Evolutionary conservation across 2,329 filamentous ascomycete genomes (phyloP), one percentile per base, ranked within the genome.

Genomic region (Corynespora cassiicola): DNA sequence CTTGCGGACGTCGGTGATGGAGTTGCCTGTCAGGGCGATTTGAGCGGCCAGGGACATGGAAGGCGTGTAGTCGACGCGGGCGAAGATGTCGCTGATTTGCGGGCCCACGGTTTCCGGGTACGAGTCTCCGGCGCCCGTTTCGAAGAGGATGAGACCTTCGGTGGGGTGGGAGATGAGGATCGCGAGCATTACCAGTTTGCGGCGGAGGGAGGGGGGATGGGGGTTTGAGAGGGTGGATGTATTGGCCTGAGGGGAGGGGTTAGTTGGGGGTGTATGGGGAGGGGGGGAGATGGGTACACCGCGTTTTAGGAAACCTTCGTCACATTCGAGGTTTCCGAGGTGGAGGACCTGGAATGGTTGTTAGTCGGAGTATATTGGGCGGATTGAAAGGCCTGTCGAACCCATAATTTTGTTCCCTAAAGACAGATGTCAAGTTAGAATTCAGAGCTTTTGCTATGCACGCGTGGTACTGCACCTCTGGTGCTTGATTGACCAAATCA

Each of bases 371-470:
- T 12, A 11, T 23, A 3, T 20, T 21, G 3, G 7, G 2, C 17
- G 24, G 10, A 8, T 35, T 21, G 23, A 7, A 16, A 11, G 15
- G 9, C 9, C 15, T 24, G n/a, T 22, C 33, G 27, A 47, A 64
- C 62, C 62, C 62, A 68, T 49, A 68, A 34, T 39, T 68, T 69
- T 3, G 63, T 69, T 27, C 62, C 65, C 62, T 66, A 24, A 2
- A 28, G 2, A 17, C 25, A 11, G 4, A 43, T 18, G n/a, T n/a
- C n/a, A n/a, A n/a, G n/a, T n/a, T n/a, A n/a, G n/a, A 43, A 26
- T 15, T 33, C 31, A 29, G 20, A 8, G 2, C 6, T n/a, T 5
- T 25, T 8, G 6, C 4, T 2, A 2, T 11, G 12, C 17, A 19
- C 16, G 16, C 21, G 15, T 8, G 16, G 8, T 18, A 10, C 15